phyloP scores from a whole-genome alignment of 2,329 filamentous ascomycete genomes.

The Colletotrichum abscissum region DNA sequence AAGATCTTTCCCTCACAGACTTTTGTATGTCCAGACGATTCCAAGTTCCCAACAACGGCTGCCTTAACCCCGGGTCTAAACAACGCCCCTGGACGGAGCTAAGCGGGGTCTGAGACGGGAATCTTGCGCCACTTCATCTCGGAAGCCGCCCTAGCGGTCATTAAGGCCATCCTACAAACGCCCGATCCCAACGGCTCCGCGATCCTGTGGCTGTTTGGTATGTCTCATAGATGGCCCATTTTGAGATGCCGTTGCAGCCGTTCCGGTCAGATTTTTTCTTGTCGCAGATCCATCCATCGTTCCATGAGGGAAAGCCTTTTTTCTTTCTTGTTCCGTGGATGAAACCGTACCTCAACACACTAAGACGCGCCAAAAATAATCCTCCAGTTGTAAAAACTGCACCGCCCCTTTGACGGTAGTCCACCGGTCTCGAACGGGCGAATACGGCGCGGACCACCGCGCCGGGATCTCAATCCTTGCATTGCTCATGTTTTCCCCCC shows the following conservation, averaged over 20 bases:
- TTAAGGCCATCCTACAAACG: constrained; percentile 2
- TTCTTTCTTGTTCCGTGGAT: neutral
- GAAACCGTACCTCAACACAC: neutral
- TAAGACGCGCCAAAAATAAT: neutral
- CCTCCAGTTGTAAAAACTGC: neutral
- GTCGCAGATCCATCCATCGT: neutral
- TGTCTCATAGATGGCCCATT: constrained; percentile 4
- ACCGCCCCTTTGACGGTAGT: constrained; percentile 14
- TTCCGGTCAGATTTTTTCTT: constrained; percentile 7
- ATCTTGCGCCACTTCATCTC: constrained; percentile 32
- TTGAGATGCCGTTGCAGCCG: constrained; percentile 7
- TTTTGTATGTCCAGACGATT: neutral
- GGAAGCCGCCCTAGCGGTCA: constrained; percentile 29
- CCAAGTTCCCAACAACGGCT: neutral
- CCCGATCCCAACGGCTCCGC: constrained; percentile 12
- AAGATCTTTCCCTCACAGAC: neutral
- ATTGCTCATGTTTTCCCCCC: neutral
- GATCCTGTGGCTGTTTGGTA: constrained; percentile 24
- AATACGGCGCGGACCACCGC: neutral
- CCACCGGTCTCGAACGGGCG: constrained; percentile 24
- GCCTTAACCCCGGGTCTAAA: neutral
- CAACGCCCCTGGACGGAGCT: constrained; percentile 2
- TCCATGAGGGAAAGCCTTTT: neutral
- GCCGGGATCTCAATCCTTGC: constrained; percentile 10
- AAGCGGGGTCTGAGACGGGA: constrained; percentile 22